phyloP scores from a whole-genome alignment of 23 red algal species.

The Gracilaria vermiculophylla region DNA sequence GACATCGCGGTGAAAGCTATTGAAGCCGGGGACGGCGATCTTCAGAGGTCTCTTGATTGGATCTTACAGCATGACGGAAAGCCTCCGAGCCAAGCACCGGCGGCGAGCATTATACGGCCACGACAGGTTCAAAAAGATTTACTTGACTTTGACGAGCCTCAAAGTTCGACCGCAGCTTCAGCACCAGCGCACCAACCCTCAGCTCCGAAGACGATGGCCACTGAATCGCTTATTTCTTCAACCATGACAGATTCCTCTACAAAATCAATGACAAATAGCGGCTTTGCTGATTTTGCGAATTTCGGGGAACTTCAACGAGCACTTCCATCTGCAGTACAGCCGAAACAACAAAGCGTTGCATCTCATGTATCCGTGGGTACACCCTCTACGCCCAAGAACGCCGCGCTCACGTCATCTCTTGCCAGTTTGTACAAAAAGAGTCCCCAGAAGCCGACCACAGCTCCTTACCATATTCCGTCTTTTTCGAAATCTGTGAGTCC shows the following conservation, averaged over 20 bases:
- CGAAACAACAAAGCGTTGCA: neutral
- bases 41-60: constrained; percentile 57
- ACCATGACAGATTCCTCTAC: neutral
- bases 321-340: neutral
- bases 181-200: neutral
- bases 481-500: neutral
- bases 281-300: constrained; percentile 69
- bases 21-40: constrained; percentile 38
- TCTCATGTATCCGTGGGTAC: neutral
- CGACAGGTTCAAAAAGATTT: constrained; percentile 20
- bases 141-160: constrained; percentile 57
- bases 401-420: neutral
- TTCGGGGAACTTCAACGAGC: constrained; percentile 58
- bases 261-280: neutral
- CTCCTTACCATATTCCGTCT: neutral
- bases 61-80: constrained; percentile 5
- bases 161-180: neutral
- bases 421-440: constrained; percentile 19
- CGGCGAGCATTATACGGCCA: neutral
- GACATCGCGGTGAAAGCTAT: constrained; percentile 39
- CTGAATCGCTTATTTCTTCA: neutral
- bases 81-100: neutral
- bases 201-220: neutral
- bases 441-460: neutral
- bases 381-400: neutral